phyloP scores from a whole-genome alignment of 371 early-diverging fungal species.

The Actinomucor elegans region DNA sequence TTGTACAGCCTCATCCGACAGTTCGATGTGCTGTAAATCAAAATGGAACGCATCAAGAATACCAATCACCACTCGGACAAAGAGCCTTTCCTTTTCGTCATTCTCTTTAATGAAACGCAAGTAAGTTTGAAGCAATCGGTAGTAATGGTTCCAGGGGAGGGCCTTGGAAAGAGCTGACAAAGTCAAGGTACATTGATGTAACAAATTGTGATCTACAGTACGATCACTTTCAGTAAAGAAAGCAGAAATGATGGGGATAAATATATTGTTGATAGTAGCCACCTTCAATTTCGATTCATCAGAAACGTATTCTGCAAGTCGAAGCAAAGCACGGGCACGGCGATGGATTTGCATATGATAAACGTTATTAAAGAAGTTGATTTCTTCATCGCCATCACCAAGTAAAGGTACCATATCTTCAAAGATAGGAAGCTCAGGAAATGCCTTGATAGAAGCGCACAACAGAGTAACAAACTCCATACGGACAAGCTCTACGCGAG shows the following conservation, averaged over 20 bases:
- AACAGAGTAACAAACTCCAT: slow-evolving; percentile 70
- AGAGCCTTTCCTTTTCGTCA: slow-evolving; percentile 69
- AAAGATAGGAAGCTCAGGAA: slow-evolving; percentile 61
- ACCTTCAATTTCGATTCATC: slow-evolving; percentile 45
- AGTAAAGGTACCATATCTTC: slow-evolving; percentile 67
- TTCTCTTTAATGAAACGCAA: slow-evolving; percentile 64
- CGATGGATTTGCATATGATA: slow-evolving; percentile 94
- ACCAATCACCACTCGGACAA: slow-evolving; percentile 76
- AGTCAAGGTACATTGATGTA: slow-evolving; percentile 76
- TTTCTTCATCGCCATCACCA: slow-evolving; percentile 73
- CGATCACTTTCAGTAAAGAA: slow-evolving; percentile 81
- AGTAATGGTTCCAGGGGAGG: slow-evolving; percentile 86
- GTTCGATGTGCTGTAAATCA: slow-evolving; percentile 62
- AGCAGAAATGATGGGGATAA: slow-evolving; percentile 84
- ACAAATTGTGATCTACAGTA: slow-evolving; percentile 68
- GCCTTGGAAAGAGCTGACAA: slow-evolving; percentile 67
- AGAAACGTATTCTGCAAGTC: slow-evolving; percentile 65
- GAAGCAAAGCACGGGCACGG: slow-evolving; percentile 78
- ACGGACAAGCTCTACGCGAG: slow-evolving; percentile 63
- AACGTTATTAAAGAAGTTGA: slow-evolving; percentile 88
- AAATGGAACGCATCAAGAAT: slow-evolving; percentile 92
- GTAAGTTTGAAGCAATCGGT: slow-evolving; percentile 70
- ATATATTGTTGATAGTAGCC: slow-evolving; percentile 67
- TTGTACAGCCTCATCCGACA: slow-evolving; percentile 45
- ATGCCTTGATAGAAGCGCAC: slow-evolving; percentile 61